Evolutionary conservation across 805 yeast genomes (phyloP), one percentile per base, ranked within the genome.

Genomic region (Monosporozyma unispora): DNA sequence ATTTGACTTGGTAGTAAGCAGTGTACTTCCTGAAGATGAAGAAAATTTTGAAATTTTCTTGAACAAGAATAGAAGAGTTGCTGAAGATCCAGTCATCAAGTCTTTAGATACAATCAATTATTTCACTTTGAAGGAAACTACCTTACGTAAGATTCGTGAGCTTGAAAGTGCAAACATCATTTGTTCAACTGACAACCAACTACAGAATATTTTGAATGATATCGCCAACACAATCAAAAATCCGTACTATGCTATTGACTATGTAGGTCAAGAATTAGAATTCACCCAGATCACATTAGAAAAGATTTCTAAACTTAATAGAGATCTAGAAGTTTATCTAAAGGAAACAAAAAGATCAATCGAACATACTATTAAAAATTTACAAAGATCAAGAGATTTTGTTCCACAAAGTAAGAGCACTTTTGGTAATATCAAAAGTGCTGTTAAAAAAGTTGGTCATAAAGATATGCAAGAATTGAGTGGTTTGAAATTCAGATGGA

Each of bases 121-220:
- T 65, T 84, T 86, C 42, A 87, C 84, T 44, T 71, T 93, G 58
- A 93, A 91, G 66, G 82, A 79, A 52, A 68, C 79, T 56, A 83
- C 95, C 0, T 68, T 93, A 33, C 89, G 84, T 56, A 76, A 82
- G 50, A 75, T 91, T 2, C 70, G 89, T 47, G 87, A 87, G 57
- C 69, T 93, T 46, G 97, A 91, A 60, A 63, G 74, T 1, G 66
- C 78, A 61, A 89, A 87, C 1, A 66, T 73, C 38, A 74, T 90
- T 8, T 72, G 83, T 2, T 75, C 95, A 51, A 70, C 74, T 2
- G 60, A 57, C 29, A 79, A 87, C 60, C 80, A 84, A 18, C 87
- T 81, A 64, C 98, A 93, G 62, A 81, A 78, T 21, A 61, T 93
- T 12, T 67, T 93, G 51, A 88, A 89, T 59, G 87, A 86, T 54